Evolutionary conservation across 2,329 filamentous ascomycete genomes (phyloP), one percentile per base, ranked within the genome.

Genomic region (Fusarium sterilihyphosum): DNA sequence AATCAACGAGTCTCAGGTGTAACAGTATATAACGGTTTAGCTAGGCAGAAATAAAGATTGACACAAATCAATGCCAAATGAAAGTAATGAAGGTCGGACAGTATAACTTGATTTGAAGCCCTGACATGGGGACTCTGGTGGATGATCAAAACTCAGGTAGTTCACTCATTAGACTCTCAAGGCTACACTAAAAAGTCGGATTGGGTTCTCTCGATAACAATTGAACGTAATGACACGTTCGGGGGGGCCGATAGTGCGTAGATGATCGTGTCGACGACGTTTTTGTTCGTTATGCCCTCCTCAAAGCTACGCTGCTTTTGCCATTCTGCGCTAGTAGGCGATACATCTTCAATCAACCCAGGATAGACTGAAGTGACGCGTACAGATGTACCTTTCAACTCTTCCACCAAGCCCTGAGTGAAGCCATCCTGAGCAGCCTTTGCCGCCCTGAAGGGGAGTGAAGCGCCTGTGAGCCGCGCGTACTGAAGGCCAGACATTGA

Each of bases 381-480:
- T 9, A 65, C 29, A 2, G 29, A 31, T 16, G 33, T 50, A 2
- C 61, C 56, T n/a, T 33, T 17, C 3, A 65, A 9, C 2, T 65
- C 61, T 10, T 65, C 61, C 12, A 61, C 29, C 1, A 65, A 24
- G 1, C 56, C 56, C 20, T 65, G 61, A 1, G 61, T 65, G 6
- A 65, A 65, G 11, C 61, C 61, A 2, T 65, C 61, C 1, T 61
- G 61, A 13, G 61, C 61, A 26, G 61, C 61, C 13, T 65, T 65
- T 2, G 61, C 61, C 0, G 61, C 44, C 18, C 56, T 50, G 17
- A 61, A 65, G 5, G 61, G 61, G 0, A 65, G 24, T 3, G 61
- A 65, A 35, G 61, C 56, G 1, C 61, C 43, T 0, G 37, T 38
- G 7, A 65, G 44, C 0, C 61, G 14, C 0, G 61, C 61, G 0